phyloP scores from a whole-genome alignment of 2,329 filamentous ascomycete genomes.

The Lasiodiplodia theobromae region DNA sequence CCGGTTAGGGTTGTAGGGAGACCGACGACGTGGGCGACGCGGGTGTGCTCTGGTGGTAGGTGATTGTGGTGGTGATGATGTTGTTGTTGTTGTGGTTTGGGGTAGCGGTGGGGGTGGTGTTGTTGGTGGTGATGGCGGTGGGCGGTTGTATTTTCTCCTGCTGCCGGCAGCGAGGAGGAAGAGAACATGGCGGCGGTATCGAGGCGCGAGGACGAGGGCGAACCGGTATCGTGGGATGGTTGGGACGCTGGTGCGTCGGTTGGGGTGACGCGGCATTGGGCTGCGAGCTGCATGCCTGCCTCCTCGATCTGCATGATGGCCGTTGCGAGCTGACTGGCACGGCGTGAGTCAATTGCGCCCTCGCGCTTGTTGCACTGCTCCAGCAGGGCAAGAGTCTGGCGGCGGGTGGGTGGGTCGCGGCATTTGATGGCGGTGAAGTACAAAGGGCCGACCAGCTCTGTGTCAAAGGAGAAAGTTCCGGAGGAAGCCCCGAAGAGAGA shows the following conservation, averaged over 20 bases:
- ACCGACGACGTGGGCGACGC: slow-evolving; percentile 12
- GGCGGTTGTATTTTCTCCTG: neutral
- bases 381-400: slow-evolving; percentile 14
- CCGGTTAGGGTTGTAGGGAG: slow-evolving; percentile 3
- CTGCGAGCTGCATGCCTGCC: slow-evolving; percentile 6
- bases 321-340: slow-evolving; percentile 6
- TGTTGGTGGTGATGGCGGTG: neutral
- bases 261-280: neutral
- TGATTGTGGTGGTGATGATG: neutral
- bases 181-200: slow-evolving; percentile 14
- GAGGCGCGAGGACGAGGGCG: slow-evolving; percentile 28
- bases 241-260: slow-evolving; percentile 19
- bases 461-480: slow-evolving; percentile 18
- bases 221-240: slow-evolving; percentile 33
- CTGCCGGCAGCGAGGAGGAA: neutral
- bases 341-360: slow-evolving; percentile 8
- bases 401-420: slow-evolving; percentile 37
- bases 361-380: slow-evolving; percentile 19
- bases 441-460: slow-evolving; percentile 39
- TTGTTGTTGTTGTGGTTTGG: neutral
- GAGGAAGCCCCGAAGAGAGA: neutral
- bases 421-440: slow-evolving; percentile 59
- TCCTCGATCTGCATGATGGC: slow-evolving; percentile 22
- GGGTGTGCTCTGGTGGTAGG: neutral
- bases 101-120: neutral